Evolutionary conservation across 805 yeast species (phyloP).

Genomic region (Debaryomyces prosopidis): DNA sequence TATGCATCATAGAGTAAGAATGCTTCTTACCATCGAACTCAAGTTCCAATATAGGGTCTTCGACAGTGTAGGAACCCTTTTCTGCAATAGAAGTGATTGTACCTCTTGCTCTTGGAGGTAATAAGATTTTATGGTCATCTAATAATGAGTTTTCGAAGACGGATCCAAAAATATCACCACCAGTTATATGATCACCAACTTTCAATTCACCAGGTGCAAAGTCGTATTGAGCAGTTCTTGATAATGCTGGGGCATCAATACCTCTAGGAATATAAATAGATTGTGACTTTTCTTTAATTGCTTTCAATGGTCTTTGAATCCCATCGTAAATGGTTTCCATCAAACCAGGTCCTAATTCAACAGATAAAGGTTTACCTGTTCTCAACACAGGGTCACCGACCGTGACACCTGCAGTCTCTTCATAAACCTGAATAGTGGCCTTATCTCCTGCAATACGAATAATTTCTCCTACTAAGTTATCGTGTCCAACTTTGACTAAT

Average conservation of each 20-base stretch:
- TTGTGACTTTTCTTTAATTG: conserved; percentile 82
- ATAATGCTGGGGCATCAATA: conserved; percentile 93
- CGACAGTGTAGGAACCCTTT: conserved; percentile 88
- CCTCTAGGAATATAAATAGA: conserved; percentile 99
- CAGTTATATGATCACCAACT: conserved; percentile 96
- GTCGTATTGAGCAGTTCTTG: conserved; percentile 79
- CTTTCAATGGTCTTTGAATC: conserved; percentile 97
- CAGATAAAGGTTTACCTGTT: conserved; percentile 98
- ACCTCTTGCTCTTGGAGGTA: conserved; percentile 99
- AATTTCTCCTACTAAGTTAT: conserved; percentile 95
- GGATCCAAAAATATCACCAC: conserved; percentile 96
- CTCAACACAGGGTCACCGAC: conserved; percentile 98
- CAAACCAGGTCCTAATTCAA: conserved; percentile 98
- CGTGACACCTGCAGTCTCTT: conserved; percentile 98
- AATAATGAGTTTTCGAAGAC: conserved; percentile 92
- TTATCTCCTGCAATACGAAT: conserved; percentile 95
- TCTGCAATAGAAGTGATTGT: conserved; percentile 87
- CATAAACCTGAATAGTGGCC: conserved; percentile 98
- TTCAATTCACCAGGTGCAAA: conserved; percentile 76
- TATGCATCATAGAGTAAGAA: conserved; percentile 90
- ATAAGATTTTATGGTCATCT: conserved; percentile 87
- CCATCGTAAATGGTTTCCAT: conserved; percentile 99
- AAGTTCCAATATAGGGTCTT: conserved; percentile 86
- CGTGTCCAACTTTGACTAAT: conserved; percentile 96
- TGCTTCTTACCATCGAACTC: conserved; percentile 88